A percentile compares a stretch with the other conserved stretches of the same genome.
Evolutionary conservation across 257 asterid genomes (phyloP).

Genomic region (Rubia yunnanensis): DNA sequence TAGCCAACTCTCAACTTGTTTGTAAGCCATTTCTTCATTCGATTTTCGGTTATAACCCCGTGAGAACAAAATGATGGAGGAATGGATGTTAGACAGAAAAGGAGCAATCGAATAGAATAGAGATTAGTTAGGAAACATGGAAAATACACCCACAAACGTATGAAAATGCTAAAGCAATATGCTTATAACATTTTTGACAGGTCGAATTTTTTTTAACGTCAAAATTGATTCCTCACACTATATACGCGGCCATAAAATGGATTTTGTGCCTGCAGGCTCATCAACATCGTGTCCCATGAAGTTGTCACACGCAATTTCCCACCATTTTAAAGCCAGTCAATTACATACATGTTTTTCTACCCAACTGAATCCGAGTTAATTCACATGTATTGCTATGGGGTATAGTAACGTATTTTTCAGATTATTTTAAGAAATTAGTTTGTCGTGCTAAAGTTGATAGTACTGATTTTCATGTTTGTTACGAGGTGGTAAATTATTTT

Average conservation of each 20-base stretch:
- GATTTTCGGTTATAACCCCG: not conserved
- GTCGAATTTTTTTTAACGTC: not conserved
- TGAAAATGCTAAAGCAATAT: not conserved
- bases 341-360: not conserved
- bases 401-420: no score
- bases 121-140: not conserved
- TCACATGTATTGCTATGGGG: no score
- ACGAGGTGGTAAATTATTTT: no score
- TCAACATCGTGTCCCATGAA: not conserved
- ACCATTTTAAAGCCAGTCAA: not conserved
- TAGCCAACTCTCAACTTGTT: not conserved
- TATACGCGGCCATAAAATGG: not conserved
- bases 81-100: not conserved
- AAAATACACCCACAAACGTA: not conserved
- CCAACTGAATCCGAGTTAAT: no score
- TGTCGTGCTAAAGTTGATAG: no score
- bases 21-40: no score
- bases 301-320: not conserved
- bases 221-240: not conserved
- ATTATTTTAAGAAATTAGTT: no score
- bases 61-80: not conserved
- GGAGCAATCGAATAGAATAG: not conserved
- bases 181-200: no score
- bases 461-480: no score
- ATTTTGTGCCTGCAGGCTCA: not conserved